Conservation (phyloP, 2,329 filamentous ascomycete genomes). For the Blastomyces percursus region DNA sequence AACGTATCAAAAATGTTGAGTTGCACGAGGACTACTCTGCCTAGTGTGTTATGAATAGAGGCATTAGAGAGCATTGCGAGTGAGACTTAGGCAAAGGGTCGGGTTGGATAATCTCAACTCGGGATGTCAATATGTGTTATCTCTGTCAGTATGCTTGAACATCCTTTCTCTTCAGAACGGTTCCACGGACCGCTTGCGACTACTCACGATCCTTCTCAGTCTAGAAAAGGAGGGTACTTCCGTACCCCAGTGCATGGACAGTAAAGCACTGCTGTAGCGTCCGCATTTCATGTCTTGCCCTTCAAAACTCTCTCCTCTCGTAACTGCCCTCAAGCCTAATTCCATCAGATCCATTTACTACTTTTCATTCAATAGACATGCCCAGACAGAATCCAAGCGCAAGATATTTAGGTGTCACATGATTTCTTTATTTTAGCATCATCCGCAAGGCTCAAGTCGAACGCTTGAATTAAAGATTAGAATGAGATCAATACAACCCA, state of each 20-base stretch:
- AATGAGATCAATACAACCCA: too few relatives aligned
- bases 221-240: not conserved
- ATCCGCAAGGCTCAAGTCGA: not conserved
- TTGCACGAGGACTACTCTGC: too few relatives aligned
- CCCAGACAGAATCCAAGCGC: too few relatives aligned
- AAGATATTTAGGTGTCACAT: not conserved
- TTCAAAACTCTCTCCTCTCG: not conserved
- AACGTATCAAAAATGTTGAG: too few relatives aligned
- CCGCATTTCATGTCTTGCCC: not conserved
- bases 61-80: too few relatives aligned
- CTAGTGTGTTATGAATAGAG: too few relatives aligned
- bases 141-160: not conserved
- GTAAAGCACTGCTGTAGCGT: not conserved
- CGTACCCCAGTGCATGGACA: not conserved
- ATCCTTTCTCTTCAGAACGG: not conserved
- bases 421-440: not conserved
- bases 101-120: too few relatives aligned
- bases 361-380: too few relatives aligned
- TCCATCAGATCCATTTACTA: not conserved
- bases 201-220: not conserved
- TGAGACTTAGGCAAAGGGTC: too few relatives aligned
- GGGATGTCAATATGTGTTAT: too few relatives aligned
- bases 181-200: not conserved
- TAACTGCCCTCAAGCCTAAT: not conserved
- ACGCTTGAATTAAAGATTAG: not conserved